A percentile compares a stretch with the other conserved stretches of the same genome.
Conservation (phyloP, 169 alveolate genomes). For the Cryptosporidium parvum region DNA sequence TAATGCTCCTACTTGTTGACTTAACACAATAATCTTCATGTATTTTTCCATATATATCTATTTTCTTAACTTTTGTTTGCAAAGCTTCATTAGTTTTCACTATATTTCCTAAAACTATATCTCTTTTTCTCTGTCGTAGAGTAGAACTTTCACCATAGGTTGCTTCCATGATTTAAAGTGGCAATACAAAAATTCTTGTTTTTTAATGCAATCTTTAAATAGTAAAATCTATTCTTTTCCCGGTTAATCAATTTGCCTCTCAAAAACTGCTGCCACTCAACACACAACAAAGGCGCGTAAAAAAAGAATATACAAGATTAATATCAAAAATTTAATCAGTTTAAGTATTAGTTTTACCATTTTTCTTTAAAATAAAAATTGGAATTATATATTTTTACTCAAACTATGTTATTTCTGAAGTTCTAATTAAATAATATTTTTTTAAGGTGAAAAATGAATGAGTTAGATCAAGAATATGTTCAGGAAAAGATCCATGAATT, state of each 20-base stretch:
- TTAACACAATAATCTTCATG: slow-evolving; percentile 73
- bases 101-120: slow-evolving; percentile 9
- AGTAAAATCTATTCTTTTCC: slow-evolving; percentile 37
- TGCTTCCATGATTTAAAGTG: slow-evolving; percentile 1
- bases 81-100: slow-evolving; percentile 14
- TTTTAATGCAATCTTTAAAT: slow-evolving; percentile 48
- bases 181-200: neutral
- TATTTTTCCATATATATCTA: slow-evolving; percentile 69
- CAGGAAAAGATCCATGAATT: slow-evolving; percentile 9
- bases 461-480: slow-evolving; percentile 27
- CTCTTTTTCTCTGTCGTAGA: slow-evolving; percentile 34
- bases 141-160: neutral
- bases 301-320: neutral
- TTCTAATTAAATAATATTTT: neutral
- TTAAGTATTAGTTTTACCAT: neutral
- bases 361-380: no score
- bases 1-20: slow-evolving; percentile 65
- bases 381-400: no score
- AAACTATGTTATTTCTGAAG: neutral
- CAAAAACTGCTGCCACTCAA: slow-evolving; percentile 53
- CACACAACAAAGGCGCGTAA: slow-evolving; percentile 58
- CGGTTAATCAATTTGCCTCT: slow-evolving; percentile 48
- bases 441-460: neutral
- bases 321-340: neutral
- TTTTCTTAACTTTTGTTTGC: slow-evolving; percentile 33